A percentile compares a stretch with the other conserved stretches of the same genome.
Conservation (phyloP, 2,329 filamentous ascomycete species). For the Cryphonectria radicalis region DNA sequence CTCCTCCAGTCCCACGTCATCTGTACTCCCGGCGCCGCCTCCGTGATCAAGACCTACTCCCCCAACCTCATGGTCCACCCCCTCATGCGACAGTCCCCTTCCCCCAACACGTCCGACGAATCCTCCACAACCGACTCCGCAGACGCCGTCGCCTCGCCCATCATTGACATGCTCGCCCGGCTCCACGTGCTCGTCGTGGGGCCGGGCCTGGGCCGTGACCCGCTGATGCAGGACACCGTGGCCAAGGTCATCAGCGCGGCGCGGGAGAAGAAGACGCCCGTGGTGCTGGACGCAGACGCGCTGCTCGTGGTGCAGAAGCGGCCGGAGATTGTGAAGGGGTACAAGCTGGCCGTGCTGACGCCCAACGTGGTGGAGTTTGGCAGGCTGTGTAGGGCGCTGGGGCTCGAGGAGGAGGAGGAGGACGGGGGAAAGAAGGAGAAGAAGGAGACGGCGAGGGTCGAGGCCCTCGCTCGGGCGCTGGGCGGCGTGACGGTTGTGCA, state of each 20-base stretch:
- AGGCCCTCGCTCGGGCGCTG: constrained; percentile 72
- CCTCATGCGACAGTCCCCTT: constrained; percentile 77
- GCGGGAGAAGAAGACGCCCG: constrained; percentile 69
- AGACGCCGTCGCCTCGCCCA: constrained; percentile 63
- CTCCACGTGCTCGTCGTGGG: constrained; percentile 93
- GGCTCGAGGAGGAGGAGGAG: constrained; percentile 64
- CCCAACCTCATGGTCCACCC: constrained; percentile 99
- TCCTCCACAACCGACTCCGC: constrained; percentile 55
- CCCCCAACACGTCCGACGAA: constrained; percentile 50
- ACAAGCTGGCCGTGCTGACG: constrained; percentile 83
- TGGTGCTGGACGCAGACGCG: constrained; percentile 92
- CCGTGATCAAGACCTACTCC: constrained; percentile 96
- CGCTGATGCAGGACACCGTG: constrained; percentile 86
- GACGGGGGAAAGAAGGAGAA: constrained; percentile 46
- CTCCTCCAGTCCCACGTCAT: constrained; percentile 80
- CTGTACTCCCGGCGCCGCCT: constrained; percentile 84
- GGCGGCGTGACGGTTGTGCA: constrained; percentile 90
- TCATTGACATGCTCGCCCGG: constrained; percentile 81
- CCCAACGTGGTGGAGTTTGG: constrained; percentile 95
- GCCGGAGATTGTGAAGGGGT: constrained; percentile 79
- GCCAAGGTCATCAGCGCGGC: constrained; percentile 79
- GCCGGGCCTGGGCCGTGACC: constrained; percentile 87
- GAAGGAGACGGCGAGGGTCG: constrained; percentile 54
- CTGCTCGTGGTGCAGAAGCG: constrained; percentile 75
- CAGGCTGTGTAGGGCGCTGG: constrained; percentile 75